Percentiles rank a stretch among this genome's conserved stretches.
These are phyloP conservation scores for Lenwebbia sp. DNA, from an alignment of 345 rosid genomes.

Conservation along the genomic window DNA sequence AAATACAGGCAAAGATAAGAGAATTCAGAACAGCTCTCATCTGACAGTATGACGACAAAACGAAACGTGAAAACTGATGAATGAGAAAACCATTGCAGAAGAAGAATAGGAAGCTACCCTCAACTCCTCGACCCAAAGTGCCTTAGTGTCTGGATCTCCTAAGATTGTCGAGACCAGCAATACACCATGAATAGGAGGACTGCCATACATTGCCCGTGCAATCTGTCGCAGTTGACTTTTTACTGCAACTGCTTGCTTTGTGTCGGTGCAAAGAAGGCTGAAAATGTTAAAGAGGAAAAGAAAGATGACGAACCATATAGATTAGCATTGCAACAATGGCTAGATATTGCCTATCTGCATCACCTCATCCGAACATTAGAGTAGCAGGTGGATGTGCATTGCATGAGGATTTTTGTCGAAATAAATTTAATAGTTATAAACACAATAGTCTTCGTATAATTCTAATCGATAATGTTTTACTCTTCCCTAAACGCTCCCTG, in stretches of 20 bases:
- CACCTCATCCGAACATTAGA: background rate
- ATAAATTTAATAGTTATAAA: background rate
- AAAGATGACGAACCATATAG: background rate
- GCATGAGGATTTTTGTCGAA: background rate
- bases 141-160: constrained; percentile 65
- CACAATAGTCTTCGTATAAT: background rate
- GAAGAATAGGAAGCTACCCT: constrained; percentile 40
- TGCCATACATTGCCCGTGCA: constrained; percentile 96
- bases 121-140: constrained; percentile 83
- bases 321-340: background rate
- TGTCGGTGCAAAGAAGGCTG: constrained; percentile 81
- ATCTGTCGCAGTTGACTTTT: constrained; percentile 95
- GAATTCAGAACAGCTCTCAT: background rate
- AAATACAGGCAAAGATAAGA: background rate
- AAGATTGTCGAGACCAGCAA: constrained; percentile 72
- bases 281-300: background rate
- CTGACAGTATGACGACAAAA: background rate
- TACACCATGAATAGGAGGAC: constrained; percentile 91
- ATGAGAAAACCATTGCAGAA: background rate
- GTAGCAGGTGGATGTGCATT: background rate
- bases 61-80: background rate
- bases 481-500: background rate
- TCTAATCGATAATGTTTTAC: background rate
- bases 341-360: background rate
- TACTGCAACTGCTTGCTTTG: constrained; percentile 66